A percentile compares a stretch with the other conserved stretches of the same genome.
phyloP scores from a whole-genome alignment of 164 flowering plant genomes.

The Magnolia changhungtana region DNA sequence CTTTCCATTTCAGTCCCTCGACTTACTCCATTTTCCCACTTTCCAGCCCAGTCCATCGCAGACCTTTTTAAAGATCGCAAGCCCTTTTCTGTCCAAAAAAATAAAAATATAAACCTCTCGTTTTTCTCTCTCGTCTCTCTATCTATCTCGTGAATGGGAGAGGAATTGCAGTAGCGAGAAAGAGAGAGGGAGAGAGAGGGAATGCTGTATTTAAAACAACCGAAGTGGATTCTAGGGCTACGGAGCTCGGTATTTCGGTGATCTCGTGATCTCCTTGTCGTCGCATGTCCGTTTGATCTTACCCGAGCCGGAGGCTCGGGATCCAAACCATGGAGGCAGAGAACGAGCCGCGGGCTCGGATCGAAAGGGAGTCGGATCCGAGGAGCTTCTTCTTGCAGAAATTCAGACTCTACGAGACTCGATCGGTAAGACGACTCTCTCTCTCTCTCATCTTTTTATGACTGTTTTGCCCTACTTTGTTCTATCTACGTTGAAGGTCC shows the following conservation, averaged over 20 bases:
- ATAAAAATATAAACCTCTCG: background rate
- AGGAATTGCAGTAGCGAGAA: constrained; percentile 6
- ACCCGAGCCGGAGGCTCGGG: constrained; percentile 55
- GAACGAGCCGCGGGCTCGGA: constrained; percentile 25
- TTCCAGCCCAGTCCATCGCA: background rate
- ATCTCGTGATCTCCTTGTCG: constrained; percentile 4
- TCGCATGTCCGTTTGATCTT: constrained; percentile 29
- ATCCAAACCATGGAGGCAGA: constrained; percentile 49
- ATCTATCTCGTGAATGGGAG: background rate
- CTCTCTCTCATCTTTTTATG: background rate
- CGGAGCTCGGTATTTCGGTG: constrained; percentile 7
- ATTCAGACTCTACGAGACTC: constrained; percentile 87
- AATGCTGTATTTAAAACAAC: constrained; percentile 64
- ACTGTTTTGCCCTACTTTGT: background rate
- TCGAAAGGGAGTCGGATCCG: constrained; percentile 16
- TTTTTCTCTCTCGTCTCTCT: background rate
- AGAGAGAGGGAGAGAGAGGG: constrained; percentile 1
- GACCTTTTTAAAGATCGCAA: background rate
- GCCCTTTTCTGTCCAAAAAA: background rate
- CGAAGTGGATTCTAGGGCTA: constrained; percentile 22
- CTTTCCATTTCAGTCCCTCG: background rate
- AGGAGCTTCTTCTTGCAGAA: constrained; percentile 52
- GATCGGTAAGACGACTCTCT: constrained; percentile 49
- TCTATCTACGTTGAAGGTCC: background rate
- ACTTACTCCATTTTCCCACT: background rate